Conservation (phyloP, 1,284 basidiomycete genomes). For the Xanthoconium separans region DNA sequence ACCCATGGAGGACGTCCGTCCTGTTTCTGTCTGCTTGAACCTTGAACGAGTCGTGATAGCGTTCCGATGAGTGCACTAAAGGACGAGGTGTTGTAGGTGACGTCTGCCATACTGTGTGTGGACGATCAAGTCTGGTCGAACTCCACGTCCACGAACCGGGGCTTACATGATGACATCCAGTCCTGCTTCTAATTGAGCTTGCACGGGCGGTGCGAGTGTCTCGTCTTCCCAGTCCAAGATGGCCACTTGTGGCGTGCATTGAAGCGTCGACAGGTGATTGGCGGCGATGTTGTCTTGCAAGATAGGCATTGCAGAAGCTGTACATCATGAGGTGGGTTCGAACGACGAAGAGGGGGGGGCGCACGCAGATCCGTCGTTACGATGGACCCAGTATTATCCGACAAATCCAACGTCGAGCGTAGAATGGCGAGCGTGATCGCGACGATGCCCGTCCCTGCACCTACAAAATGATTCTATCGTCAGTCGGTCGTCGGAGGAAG, state of each 20-base stretch:
- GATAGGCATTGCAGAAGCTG: slow-evolving; percentile 79
- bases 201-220: slow-evolving; percentile 47
- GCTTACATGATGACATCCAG: slow-evolving; percentile 61
- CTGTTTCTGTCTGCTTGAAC: slow-evolving; percentile 15
- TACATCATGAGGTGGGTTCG: background rate
- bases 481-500: background rate
- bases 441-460: slow-evolving; percentile 81
- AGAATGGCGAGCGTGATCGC: slow-evolving; percentile 64
- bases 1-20: slow-evolving; percentile 43
- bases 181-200: slow-evolving; percentile 38
- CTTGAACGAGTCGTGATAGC: slow-evolving; percentile 43
- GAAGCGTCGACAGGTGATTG: slow-evolving; percentile 43
- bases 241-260: slow-evolving; percentile 37
- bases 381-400: slow-evolving; percentile 41
- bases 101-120: slow-evolving; percentile 75
- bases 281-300: slow-evolving; percentile 66
- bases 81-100: slow-evolving; percentile 84
- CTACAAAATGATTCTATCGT: slow-evolving; percentile 36
- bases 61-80: slow-evolving; percentile 70
- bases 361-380: slow-evolving; percentile 75
- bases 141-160: too few species aligned
- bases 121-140: background rate
- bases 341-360: slow-evolving; percentile 18
- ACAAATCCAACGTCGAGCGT: slow-evolving; percentile 32
- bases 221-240: slow-evolving; percentile 77